phyloP scores from a whole-genome alignment of 495 filamentous ascomycete species.

The Trichoderma reesei region DNA sequence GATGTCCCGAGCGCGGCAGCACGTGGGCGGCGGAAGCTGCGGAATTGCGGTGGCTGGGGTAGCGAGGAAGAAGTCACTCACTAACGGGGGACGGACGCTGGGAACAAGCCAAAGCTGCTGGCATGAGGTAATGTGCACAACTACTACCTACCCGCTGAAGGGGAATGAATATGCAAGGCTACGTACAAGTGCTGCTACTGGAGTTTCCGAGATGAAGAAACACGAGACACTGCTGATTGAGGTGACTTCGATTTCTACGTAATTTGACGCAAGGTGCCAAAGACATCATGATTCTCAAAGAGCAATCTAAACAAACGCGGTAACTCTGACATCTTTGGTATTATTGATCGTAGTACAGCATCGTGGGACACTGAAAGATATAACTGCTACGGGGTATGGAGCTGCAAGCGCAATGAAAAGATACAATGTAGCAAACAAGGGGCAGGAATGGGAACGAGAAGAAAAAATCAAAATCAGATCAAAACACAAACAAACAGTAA shows the following conservation, averaged over 20 bases:
- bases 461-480: conserved; percentile 8
- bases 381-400: not conserved
- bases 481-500: not conserved
- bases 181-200: too few species aligned
- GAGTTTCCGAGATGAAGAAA: too few species aligned
- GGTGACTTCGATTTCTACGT: not conserved
- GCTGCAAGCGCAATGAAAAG: not conserved
- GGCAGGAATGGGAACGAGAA: not conserved
- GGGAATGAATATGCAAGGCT: too few species aligned
- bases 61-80: not conserved
- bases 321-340: too few species aligned
- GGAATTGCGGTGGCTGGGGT: conserved; percentile 1
- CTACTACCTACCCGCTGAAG: too few species aligned
- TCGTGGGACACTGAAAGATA: not conserved
- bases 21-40: conserved; percentile 3
- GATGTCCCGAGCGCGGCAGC: not conserved
- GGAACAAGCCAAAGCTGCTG: not conserved
- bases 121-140: not conserved
- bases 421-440: not conserved
- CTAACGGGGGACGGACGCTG: not conserved
- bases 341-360: not conserved
- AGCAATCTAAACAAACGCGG: not conserved
- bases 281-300: not conserved
- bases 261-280: not conserved
- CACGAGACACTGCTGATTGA: too few species aligned